Percentiles rank a stretch among this genome's conserved stretches.
phyloP scores from a whole-genome alignment of 2,329 filamentous ascomycete genomes.

The Catunica adiposa region DNA sequence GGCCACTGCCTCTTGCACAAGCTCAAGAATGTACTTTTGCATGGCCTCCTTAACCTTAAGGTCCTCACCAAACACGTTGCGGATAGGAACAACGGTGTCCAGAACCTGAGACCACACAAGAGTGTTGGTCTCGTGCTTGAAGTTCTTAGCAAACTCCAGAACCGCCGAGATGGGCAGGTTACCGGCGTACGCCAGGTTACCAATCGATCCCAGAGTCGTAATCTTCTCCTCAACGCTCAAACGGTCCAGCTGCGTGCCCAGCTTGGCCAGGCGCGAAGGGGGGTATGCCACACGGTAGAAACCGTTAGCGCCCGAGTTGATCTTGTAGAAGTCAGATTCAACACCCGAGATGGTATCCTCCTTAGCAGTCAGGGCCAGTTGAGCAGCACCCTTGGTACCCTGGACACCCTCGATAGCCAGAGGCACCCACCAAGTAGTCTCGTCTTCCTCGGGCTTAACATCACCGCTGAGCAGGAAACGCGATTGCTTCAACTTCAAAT shows the following conservation, averaged over 20 bases:
- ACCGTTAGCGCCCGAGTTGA: constrained; percentile 77
- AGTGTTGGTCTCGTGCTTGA: constrained; percentile 65
- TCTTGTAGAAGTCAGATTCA: constrained; percentile 73
- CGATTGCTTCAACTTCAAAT: constrained; percentile 68
- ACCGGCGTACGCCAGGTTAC: constrained; percentile 75
- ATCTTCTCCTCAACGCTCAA: constrained; percentile 83
- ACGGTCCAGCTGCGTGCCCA: constrained; percentile 59
- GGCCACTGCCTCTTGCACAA: constrained; percentile 59
- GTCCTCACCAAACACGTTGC: constrained; percentile 71
- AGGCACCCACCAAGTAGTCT: constrained; percentile 91
- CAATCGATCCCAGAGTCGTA: constrained; percentile 75
- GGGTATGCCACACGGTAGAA: constrained; percentile 92
- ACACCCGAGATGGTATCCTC: constrained; percentile 60
- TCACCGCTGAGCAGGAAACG: constrained; percentile 88
- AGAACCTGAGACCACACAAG: constrained; percentile 81
- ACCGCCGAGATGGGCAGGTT: constrained; percentile 68
- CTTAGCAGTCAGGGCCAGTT: constrained; percentile 56
- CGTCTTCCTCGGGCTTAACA: constrained; percentile 76
- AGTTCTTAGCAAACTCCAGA: constrained; percentile 70
- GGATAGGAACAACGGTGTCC: constrained; percentile 57
- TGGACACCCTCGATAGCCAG: constrained; percentile 66
- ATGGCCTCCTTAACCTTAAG: constrained; percentile 54
- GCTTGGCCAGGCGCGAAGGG: constrained; percentile 60
- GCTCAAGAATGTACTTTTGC: constrained; percentile 60
- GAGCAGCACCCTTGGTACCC: constrained; percentile 43